Evolutionary conservation across 1,284 basidiomycete genomes (phyloP).

Genomic region (Fomitopsis palustris): DNA sequence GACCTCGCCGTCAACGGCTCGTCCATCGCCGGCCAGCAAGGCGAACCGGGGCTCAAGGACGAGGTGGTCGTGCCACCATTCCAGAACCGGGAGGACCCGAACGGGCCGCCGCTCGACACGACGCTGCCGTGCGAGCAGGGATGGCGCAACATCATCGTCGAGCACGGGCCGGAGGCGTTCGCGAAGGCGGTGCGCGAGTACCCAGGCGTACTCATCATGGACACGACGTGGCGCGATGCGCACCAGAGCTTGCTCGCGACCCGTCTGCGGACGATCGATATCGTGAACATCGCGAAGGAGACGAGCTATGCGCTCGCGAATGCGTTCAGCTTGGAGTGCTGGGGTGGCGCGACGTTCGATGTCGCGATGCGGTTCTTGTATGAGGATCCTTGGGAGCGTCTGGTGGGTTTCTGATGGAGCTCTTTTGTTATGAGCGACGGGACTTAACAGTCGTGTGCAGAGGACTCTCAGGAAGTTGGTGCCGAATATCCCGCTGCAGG

Average conservation of each 20-base stretch:
- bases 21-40: constrained; percentile 89
- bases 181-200: constrained; percentile 98
- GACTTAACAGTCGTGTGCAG: constrained; percentile 32
- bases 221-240: constrained; percentile 99
- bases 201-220: constrained; percentile 94
- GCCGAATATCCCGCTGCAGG: constrained; percentile 98
- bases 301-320: constrained; percentile 94
- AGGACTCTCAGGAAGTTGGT: constrained; percentile 93
- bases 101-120: constrained; percentile 75
- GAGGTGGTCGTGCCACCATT: constrained; percentile 88
- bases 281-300: constrained; percentile 98
- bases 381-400: constrained; percentile 99
- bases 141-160: constrained; percentile 99
- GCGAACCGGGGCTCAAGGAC: constrained; percentile 92
- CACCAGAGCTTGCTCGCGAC: constrained; percentile 98
- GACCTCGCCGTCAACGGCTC: constrained; percentile 98
- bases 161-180: constrained; percentile 97
- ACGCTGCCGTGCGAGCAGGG: constrained; percentile 83
- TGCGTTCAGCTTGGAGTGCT: constrained; percentile 97
- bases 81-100: constrained; percentile 75
- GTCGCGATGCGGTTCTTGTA: constrained; percentile 99
- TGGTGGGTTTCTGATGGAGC: constrained; percentile 48
- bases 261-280: constrained; percentile 93
- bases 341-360: constrained; percentile 99
- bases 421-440: neutral